Evolutionary conservation across 768 basidiomycete species (phyloP), one percentile per base, ranked within the genome.

Genomic region (Guyanaporus albipodus): DNA sequence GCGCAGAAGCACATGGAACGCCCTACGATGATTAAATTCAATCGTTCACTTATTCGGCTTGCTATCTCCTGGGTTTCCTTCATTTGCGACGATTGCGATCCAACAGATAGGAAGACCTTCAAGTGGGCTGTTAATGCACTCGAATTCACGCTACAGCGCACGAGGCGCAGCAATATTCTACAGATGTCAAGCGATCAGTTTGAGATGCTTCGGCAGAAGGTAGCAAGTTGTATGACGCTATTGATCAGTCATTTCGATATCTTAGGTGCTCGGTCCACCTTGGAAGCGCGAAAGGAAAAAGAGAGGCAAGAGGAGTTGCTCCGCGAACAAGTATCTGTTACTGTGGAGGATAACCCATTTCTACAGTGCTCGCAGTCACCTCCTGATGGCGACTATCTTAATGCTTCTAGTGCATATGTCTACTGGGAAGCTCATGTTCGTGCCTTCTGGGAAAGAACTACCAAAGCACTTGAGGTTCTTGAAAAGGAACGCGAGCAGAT

Each of bases 51-150:
- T 27, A 86, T 94, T 66, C 85, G 83, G 50, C 78, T 98, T 42
- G 91, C 94, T 9, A 97, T 98, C 57, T 87, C 90, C 11, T 99
- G 95, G 95, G 91, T 98, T 27, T 86, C 92, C 35, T 98, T 99
- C 73, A 95, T 98, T 53, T 96, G 92, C 69, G 93, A 97, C 61
- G 91, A 94, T 58, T 99, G 96, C 70, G 90, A 96, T 57, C 92
- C 94, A 8, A 87, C 90, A 27, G 94, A 98, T 65, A 80, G 91
- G 47, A 88, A 85, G 65, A 98, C 92, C 0, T 99, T 99, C 77
- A 87, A 89, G 62, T 98, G 94, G 94, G 94, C 96, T 8, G 93
- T 99, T 43, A 89, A 86, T 48, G 94, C 96, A 2, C 79, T 99
- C 24, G 92, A 96, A 61, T 97, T 93, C 61, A 85, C 92, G 2